Percentiles rank a stretch among this genome's conserved stretches.
These are phyloP conservation scores for Nemania abortiva DNA, from an alignment of 2,329 filamentous ascomycete genomes.

Conservation along the genomic window DNA sequence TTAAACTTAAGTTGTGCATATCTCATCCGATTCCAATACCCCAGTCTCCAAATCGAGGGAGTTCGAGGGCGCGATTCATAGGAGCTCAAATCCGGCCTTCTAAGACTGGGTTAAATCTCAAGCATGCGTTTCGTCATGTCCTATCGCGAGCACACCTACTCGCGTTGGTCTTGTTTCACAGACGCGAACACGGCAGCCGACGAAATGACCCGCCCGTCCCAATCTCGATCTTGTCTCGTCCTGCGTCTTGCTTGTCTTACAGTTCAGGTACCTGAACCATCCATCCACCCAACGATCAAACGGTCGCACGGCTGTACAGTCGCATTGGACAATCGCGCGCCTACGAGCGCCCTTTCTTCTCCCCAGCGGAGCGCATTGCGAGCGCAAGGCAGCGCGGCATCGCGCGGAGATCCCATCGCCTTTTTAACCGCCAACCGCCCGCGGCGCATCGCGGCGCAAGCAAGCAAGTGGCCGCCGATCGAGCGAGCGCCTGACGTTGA, in stretches of 20 bases:
- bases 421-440: constrained; percentile 20
- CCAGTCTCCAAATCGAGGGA: not conserved
- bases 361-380: constrained; percentile 1
- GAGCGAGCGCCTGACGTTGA: constrained; percentile 27
- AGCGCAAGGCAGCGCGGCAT: not conserved
- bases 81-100: not conserved
- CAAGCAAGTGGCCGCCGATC: constrained; percentile 1
- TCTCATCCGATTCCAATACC: not conserved
- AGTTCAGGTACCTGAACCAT: not conserved
- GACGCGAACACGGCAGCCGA: not conserved
- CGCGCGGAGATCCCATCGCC: not conserved
- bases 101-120: constrained; percentile 15
- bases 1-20: not conserved
- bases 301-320: not conserved
- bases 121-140: not conserved
- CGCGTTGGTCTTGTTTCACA: not conserved
- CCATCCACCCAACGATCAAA: not conserved
- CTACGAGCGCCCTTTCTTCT: not conserved
- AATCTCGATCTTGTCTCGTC: constrained; percentile 5
- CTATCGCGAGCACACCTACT: not conserved
- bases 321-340: constrained; percentile 25
- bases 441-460: constrained; percentile 25
- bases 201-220: not conserved
- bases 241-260: not conserved
- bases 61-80: not conserved